A percentile compares a stretch with the other conserved stretches of the same genome.
Conservation (phyloP, 1,139 yeast genomes). For the Spathaspora sp. region DNA sequence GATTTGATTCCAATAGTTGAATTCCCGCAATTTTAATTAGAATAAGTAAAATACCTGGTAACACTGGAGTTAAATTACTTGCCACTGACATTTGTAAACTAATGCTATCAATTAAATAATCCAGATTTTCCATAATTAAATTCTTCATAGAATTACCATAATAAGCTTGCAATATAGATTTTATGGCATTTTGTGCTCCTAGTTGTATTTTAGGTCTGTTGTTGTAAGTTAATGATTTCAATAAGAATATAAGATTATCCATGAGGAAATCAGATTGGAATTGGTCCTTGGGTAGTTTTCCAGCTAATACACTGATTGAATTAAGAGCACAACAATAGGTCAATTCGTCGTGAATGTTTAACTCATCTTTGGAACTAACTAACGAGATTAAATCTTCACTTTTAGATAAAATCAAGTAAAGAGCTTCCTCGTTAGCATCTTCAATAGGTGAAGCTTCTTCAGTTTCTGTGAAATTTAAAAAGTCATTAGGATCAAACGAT, state of each 20-base stretch:
- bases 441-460: constrained; percentile 6
- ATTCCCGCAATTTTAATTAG: constrained; percentile 70
- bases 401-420: constrained; percentile 23
- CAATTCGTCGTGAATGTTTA: constrained; percentile 14
- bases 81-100: constrained; percentile 68
- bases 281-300: constrained; percentile 23
- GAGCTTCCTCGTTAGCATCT: constrained; percentile 16
- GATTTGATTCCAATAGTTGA: constrained; percentile 51
- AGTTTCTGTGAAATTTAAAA: constrained; percentile 18
- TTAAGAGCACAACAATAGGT: constrained; percentile 33
- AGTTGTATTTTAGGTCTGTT: constrained; percentile 28
- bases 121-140: constrained; percentile 67
- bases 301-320: constrained; percentile 28
- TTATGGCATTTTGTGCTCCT: constrained; percentile 29
- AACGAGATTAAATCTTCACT: constrained; percentile 26
- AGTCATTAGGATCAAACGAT: constrained; percentile 26
- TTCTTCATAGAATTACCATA: constrained; percentile 56
- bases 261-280: constrained; percentile 33
- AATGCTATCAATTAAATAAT: constrained; percentile 75
- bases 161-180: constrained; percentile 48
- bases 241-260: constrained; percentile 31
- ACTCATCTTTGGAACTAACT: constrained; percentile 3
- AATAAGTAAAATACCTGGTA: constrained; percentile 68
- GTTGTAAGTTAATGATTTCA: constrained; percentile 35
- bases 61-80: constrained; percentile 63